phyloP scores from a whole-genome alignment of 257 asterid species.

The Solanum raphanifolium region DNA sequence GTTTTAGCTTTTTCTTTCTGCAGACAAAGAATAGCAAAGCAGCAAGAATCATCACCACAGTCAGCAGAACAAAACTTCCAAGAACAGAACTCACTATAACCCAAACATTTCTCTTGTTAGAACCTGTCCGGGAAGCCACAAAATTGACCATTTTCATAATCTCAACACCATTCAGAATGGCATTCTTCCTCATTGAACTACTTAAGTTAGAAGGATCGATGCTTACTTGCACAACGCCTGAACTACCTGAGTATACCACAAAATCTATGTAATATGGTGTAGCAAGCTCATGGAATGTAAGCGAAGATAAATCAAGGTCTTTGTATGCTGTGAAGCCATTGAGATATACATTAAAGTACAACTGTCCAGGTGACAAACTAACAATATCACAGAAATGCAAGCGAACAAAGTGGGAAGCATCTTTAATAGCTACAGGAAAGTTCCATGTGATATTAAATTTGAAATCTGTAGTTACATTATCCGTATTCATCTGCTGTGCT shows the following conservation, averaged over 20 bases:
- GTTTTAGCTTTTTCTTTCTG: constrained; percentile 21
- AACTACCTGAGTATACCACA: constrained; percentile 29
- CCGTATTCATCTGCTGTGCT: constrained; percentile 30
- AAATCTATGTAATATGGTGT: constrained; percentile 50
- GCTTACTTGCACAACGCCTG: constrained; percentile 30
- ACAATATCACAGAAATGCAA: constrained; percentile 82
- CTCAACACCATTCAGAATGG: constrained; percentile 75
- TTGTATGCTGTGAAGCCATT: constrained; percentile 17
- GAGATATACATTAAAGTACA: constrained; percentile 40
- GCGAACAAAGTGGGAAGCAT: constrained; percentile 41
- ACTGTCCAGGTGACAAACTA: constrained; percentile 30
- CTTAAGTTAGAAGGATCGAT: constrained; percentile 45
- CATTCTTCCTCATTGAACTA: constrained; percentile 47
- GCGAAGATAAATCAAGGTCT: constrained; percentile 17
- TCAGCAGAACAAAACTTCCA: constrained; percentile 29
- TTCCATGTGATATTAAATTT: constrained; percentile 66
- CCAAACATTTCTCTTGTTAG: constrained; percentile 26
- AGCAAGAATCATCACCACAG: constrained; percentile 9
- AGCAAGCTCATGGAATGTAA: constrained; percentile 31
- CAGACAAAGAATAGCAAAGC: constrained; percentile 15
- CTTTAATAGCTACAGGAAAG: constrained; percentile 36
- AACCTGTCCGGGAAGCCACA: constrained; percentile 1
- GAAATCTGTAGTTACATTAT: constrained; percentile 17
- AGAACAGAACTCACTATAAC: constrained; percentile 27
- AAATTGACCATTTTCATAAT: constrained; percentile 52